Conservation (phyloP, 2,329 filamentous ascomycete species). For the Fusarium mangiferae region DNA sequence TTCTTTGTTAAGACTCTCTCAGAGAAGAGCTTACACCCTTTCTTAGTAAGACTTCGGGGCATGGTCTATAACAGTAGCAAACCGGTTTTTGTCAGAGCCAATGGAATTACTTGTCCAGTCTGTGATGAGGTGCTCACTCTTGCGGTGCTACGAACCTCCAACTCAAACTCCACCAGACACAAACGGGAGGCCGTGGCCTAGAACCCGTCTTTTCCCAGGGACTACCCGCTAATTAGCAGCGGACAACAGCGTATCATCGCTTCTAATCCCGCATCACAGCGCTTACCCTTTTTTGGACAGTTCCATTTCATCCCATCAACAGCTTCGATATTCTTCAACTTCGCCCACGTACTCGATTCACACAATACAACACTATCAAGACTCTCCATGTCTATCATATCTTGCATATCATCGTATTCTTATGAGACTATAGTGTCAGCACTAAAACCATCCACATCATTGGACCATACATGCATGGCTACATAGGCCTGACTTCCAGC, state of each 20-base stretch:
- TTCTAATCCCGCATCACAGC: not conserved
- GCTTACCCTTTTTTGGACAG: conserved; percentile 8
- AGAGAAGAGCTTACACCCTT: not conserved
- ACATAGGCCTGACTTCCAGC: not conserved
- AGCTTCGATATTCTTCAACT: conserved; percentile 28
- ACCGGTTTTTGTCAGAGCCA: conserved; percentile 21
- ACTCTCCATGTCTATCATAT: not conserved
- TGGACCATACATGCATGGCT: not conserved
- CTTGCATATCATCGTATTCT: not conserved
- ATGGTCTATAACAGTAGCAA: not conserved
- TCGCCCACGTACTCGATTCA: conserved; percentile 9
- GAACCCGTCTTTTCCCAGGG: conserved; percentile 25
- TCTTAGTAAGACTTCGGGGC: not conserved
- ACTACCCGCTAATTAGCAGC: conserved; percentile 28
- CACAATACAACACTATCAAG: not conserved
- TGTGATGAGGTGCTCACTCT: not conserved
- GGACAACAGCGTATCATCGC: conserved; percentile 26
- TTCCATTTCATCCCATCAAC: conserved; percentile 5
- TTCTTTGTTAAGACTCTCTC: not conserved
- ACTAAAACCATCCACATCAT: not conserved
- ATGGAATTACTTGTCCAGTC: conserved; percentile 3
- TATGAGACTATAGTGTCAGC: not conserved
- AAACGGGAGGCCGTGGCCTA: conserved; percentile 10
- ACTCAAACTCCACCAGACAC: conserved; percentile 8
- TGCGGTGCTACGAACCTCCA: not conserved